Evolutionary conservation across 2,329 filamentous ascomycete species (phyloP).

Genomic region (Hymenoscyphus linearis): DNA sequence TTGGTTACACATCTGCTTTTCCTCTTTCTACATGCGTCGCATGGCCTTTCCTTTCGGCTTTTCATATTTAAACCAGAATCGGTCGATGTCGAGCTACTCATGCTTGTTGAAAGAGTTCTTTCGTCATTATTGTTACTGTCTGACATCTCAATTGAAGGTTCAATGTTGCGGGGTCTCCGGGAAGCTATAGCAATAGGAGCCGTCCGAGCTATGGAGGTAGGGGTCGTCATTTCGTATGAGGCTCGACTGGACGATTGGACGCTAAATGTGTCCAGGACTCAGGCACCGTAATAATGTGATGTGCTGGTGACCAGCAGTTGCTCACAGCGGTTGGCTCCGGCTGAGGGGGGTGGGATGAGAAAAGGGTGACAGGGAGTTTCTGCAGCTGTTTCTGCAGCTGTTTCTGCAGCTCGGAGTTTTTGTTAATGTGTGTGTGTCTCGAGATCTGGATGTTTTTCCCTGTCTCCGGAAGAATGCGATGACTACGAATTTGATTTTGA

Average conservation of each 20-base stretch:
- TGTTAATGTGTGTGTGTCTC: constrained; percentile 16
- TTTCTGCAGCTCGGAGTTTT: constrained; percentile 22
- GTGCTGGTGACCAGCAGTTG: constrained; percentile 25
- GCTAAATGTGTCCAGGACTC: constrained; percentile 13
- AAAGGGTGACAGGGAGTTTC: constrained; percentile 8
- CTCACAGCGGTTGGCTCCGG: constrained; percentile 22
- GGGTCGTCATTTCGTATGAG: constrained; percentile 37
- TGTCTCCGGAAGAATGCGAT: constrained; percentile 27
- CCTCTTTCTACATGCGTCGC: constrained; percentile 68
- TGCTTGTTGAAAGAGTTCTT: constrained; percentile 38
- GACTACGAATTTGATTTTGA: constrained; percentile 11
- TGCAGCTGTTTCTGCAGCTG: no score
- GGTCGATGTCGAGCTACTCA: constrained; percentile 47
- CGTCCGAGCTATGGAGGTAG: constrained; percentile 51
- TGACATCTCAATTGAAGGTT: constrained; percentile 21
- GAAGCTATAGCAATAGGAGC: constrained; percentile 62
- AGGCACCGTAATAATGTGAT: constrained; percentile 26
- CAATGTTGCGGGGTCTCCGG: constrained; percentile 43
- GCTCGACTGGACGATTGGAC: constrained; percentile 22
- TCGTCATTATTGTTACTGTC: constrained; percentile 21
- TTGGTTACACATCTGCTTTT: constrained; percentile 74
- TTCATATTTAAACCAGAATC: constrained; percentile 42
- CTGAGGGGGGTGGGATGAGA: constrained; percentile 7
- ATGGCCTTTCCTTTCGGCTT: constrained; percentile 49
- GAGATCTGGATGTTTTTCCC: constrained; percentile 14